Evolutionary conservation across 192 early-diverging fungal genomes (phyloP).

Genomic region (Backusella macrospora): DNA sequence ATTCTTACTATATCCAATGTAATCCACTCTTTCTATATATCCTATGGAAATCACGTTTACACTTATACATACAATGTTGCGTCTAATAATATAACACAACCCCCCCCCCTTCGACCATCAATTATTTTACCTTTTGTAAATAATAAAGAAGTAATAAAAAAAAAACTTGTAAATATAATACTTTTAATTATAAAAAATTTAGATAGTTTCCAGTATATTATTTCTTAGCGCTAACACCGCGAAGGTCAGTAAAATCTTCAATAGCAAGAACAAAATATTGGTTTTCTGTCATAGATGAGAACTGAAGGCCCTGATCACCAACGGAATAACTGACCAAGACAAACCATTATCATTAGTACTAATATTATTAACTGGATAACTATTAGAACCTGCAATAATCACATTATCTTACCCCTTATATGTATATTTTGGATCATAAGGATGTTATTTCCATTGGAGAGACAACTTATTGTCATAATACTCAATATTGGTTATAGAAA

Average conservation of each 20-base stretch:
- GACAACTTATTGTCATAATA: constrained; percentile 23
- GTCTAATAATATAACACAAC: too few relatives aligned
- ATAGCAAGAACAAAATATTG: constrained; percentile 24
- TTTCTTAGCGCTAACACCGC: constrained; percentile 23
- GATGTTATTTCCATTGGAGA: constrained; percentile 27
- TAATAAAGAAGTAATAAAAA: too few relatives aligned
- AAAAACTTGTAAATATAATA: too few relatives aligned
- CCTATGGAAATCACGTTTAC: too few relatives aligned
- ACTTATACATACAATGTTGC: too few relatives aligned
- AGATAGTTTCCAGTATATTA: constrained; percentile 30
- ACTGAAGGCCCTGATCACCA: constrained; percentile 21
- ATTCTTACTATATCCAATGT: too few relatives aligned
- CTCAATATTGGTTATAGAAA: constrained; percentile 24
- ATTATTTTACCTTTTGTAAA: too few relatives aligned
- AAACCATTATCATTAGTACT: constrained; percentile 15
- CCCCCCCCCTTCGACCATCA: too few relatives aligned
- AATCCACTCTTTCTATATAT: too few relatives aligned
- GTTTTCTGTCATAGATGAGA: constrained; percentile 25
- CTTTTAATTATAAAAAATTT: too few relatives aligned
- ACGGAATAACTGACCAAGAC: constrained; percentile 34
- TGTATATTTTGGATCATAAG: neutral
- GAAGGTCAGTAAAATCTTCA: constrained; percentile 27
- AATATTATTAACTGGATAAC: constrained; percentile 33
- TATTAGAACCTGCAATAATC: constrained; percentile 29
- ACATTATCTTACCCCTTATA: constrained; percentile 30